Conservation (phyloP, 2,329 filamentous ascomycete genomes). For the Fusarium proliferatum region DNA sequence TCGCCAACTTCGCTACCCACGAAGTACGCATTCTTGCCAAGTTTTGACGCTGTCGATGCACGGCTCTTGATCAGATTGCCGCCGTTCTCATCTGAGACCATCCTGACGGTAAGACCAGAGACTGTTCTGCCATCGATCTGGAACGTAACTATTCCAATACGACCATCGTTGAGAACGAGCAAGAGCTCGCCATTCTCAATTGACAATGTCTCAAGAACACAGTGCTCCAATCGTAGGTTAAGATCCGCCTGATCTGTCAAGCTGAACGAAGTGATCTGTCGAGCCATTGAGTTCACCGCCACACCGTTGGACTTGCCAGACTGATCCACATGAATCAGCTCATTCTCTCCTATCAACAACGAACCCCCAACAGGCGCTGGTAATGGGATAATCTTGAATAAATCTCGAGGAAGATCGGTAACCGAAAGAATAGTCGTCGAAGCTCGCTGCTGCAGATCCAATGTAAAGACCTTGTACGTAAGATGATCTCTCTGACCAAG, state of each 20-base stretch:
- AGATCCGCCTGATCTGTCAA: conserved; percentile 88
- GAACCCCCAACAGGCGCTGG: conserved; percentile 90
- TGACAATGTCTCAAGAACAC: conserved; percentile 79
- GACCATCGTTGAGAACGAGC: conserved; percentile 81
- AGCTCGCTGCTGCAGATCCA: conserved; percentile 92
- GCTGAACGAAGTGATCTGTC: conserved; percentile 82
- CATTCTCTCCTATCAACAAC: conserved; percentile 86
- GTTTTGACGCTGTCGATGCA: conserved; percentile 75
- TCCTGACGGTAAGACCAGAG: conserved; percentile 81
- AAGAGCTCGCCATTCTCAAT: conserved; percentile 84
- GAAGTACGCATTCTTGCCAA: conserved; percentile 80
- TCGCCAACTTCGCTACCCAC: conserved; percentile 87
- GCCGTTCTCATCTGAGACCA: conserved; percentile 71
- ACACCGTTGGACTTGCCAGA: conserved; percentile 93
- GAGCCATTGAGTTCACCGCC: conserved; percentile 91
- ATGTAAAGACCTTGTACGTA: conserved; percentile 92
- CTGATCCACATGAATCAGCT: conserved; percentile 95
- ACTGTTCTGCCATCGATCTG: conserved; percentile 91
- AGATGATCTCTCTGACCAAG: conserved; percentile 87
- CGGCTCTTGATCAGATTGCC: conserved; percentile 70
- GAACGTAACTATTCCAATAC: conserved; percentile 81
- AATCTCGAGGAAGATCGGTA: conserved; percentile 84
- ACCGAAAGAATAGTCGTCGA: conserved; percentile 94
- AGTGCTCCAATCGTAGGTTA: conserved; percentile 82
- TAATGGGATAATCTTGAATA: conserved; percentile 84